Base-by-base conservation (phyloP, 768 basidiomycete species). In the Mycena latifolia region DNA sequence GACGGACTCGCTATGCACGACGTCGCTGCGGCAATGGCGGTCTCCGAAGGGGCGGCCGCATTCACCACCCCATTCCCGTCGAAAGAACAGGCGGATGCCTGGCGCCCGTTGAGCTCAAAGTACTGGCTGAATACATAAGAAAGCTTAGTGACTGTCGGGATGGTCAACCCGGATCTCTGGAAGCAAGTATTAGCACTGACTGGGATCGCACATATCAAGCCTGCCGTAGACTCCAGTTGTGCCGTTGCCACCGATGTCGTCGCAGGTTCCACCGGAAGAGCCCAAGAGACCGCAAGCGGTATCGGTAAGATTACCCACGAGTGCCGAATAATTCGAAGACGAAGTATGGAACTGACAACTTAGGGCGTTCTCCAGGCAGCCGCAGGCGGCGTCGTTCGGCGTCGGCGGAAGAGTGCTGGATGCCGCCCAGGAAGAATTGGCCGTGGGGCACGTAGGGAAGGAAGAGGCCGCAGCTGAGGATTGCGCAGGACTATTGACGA, bases 11-110 rank as follows among this genome's bases (percentile, higher is more conserved):
- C 75, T 59, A 93, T 77, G 73, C 93, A 95, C 17, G 91, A 89
- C 58, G 80, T 85, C 25, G 85, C 90, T 43, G 86, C 90, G 39
- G 88, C 78, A 29, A 83, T 82, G 12, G 83, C 78, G 18, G 78
- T 79, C 51, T 76, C 73, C 9, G 90, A 74, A 31, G 90, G 84
- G 18, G 88, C 86, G 4, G 73, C 74, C 18, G 80, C 14, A 72
- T 93, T 92, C 68, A 94, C 81, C 18, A 93, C 94, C 7, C 89
- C 95, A 74, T 98, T 98, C 10, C 95, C 94, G 56, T 77, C 77
- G 75, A 98, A 97, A 80, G 85, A 87, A 79, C 95, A 97, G 10
- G 92, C 83, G 55, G 85, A 80, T 20, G 80, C 73, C 58, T 89
- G 79, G 66, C 86, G 85, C 53, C 52, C 52, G 48, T 65, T 61